Evolutionary conservation across 768 basidiomycete genomes (phyloP), one percentile per base, ranked within the genome.

Genomic region (Mycena filopes): DNA sequence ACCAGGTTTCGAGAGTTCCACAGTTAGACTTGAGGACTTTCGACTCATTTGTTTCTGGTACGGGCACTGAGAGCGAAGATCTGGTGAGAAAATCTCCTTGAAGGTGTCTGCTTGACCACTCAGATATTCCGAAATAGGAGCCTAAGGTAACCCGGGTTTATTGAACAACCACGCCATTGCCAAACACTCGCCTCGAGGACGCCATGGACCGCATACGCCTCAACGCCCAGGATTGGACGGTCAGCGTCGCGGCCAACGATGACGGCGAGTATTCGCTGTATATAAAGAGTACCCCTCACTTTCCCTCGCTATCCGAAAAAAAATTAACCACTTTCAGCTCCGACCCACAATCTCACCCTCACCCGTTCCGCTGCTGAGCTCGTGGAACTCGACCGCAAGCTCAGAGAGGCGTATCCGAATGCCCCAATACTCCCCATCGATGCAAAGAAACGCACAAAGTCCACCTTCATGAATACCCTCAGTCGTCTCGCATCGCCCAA

Each of bases 211-310:
- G 36, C 36, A 82, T 88, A 36, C 86, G 91, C 50, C 83, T 89
- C 66, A 91, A 94, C 75, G 82, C 83, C 45, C 87, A 92, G 77
- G 92, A 93, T 25, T 96, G 94, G 94, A 88, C 88, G 72, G 87
- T 96, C 74, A 93, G 91, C 75, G 93, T 95, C 68, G 94, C 94
- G 67, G 92, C n/a, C n/a, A n/a, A 94, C 81, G 90, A 92, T 77
- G 75, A 88, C 48, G 81, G 83, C 68, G 86, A 88, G 11, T 95
- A 90, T 81, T 90, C 86, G 74, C 85, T 95, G 74, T 95, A 95
- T 83, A 88, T 95, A 79, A 95, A 94, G 86, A 95, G 94, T 95
- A 78, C 83, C 92, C 87, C 51, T n/a, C n/a, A n/a, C n/a, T 50
- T 54, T 55, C 43, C 26, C 47, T 53, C 23, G 55, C 48, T 47